Evolutionary conservation across 2,329 filamentous ascomycete species (phyloP), one percentile per base, ranked within the genome.

Genomic region (Monosporascus ibericus): DNA sequence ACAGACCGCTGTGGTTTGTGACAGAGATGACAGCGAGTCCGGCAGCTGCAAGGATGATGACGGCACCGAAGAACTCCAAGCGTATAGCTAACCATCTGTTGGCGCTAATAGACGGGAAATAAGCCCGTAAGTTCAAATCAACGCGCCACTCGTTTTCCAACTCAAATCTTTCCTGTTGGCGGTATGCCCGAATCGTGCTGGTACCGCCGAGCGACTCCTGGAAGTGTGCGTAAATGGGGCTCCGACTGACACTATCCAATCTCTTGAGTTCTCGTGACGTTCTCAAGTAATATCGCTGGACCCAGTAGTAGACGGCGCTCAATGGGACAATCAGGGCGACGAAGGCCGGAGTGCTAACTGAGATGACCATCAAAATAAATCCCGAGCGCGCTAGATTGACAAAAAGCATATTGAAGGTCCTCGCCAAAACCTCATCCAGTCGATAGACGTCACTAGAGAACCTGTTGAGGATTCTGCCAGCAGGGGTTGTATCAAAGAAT

Each of bases 321-420:
- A 99, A 76, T 2, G 94, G 94, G 50, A 97, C 63, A 60, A 96
- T 92, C 53, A 97, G 69, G 11, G 85, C 75, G 48, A 91, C 70
- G 67, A 99, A 97, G 7, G 82, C 78, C 9, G 94, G 95, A 1
- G 88, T 94, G 3, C 89, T 77, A 44, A 85, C 78, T 15, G 88
- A 89, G 60, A 99, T 95, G 65, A 99, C 85, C 42, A 83, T 80
- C 59, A 99, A 79, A 6, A 90, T 99, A 72, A 96, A 96, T 17
- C 82, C 73, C 11, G 89, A 90, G 55, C 82, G 81, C 50, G 85
- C 86, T 36, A 81, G 75, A 63, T 92, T 92, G 63, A 85, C 83
- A 65, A 94, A 92, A 55, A 92, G 75, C 92, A 97, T 97, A 72
- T 97, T 97, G 77, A 99, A 99, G 15, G 91, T 95, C 59, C 95